Evolutionary conservation across 257 asterid species (phyloP).

Genomic region (Solanum microdontum): DNA sequence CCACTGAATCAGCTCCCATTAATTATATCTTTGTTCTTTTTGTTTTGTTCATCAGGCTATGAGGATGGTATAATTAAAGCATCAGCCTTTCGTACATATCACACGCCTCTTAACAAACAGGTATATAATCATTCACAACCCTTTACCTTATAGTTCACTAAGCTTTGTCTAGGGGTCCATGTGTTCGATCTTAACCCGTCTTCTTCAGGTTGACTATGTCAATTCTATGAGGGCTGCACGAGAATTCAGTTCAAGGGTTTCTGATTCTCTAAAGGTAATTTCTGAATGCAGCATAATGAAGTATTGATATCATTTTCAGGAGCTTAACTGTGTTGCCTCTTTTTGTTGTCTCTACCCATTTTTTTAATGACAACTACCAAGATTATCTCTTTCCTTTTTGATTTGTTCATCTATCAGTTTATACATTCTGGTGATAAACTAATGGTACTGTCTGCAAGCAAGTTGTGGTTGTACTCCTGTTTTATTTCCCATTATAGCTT

Average conservation of each 20-base stretch:
- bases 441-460: background rate
- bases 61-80: conserved; percentile 69
- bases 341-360: background rate
- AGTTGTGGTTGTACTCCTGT: background rate
- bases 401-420: background rate
- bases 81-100: conserved; percentile 91
- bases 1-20: background rate
- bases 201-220: conserved; percentile 64
- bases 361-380: background rate
- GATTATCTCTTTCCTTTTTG: background rate
- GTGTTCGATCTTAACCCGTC: background rate
- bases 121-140: conserved; percentile 18
- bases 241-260: conserved; percentile 75
- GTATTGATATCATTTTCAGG: background rate
- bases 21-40: background rate
- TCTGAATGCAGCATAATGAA: background rate
- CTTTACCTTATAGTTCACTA: background rate
- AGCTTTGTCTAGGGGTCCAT: background rate
- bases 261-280: conserved; percentile 68
- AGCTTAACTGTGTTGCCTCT: background rate
- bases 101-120: conserved; percentile 93
- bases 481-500: background rate
- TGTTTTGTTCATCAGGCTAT: conserved; percentile 39
- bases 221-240: conserved; percentile 97
- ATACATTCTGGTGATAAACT: background rate